Evolutionary conservation across 2,329 filamentous ascomycete genomes (phyloP), one percentile per base, ranked within the genome.

Genomic region (Xylariaceae sp.): DNA sequence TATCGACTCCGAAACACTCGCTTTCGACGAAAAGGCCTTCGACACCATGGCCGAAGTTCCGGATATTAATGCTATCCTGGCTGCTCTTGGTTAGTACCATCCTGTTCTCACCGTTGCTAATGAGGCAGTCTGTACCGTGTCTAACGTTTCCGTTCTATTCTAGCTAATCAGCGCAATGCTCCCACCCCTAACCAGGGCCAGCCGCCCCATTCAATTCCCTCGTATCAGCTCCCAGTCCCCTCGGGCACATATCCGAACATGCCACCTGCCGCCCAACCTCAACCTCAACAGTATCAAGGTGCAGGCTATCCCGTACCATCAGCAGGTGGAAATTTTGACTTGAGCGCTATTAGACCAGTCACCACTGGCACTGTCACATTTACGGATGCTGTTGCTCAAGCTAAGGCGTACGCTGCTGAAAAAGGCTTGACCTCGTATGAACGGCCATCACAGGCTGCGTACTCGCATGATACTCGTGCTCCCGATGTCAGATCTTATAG

Each of bases 331-430:
- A 91, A 83, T 63, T 77, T 95, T 59, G 89, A 95, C 67, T 73
- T 95, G 50, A 91, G 86, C 72, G 80, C 82, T 53, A 89, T 94
- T 67, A 87, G 88, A 65, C 89, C 90, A 3, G 80, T 87, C 53
- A 89, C 81, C 68, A 88, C 88, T 32, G 90, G 90, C 55, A 89
- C 87, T 26, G 86, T 95, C 64, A 92, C 86, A 71, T 86, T 95
- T 60, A 82, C 87, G 55, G 89, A 95, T 70, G 88, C 89, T 47
- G 86, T 95, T 64, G 88, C 90, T 40, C 89, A 91, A 69, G 90
- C 89, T 46, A 88, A 88, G 69, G 87, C 86, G 42, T 89, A 88
- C 70, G 89, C 90, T 41, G 84, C 87, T 32, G 86, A 92, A 69
- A 88, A 89, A 67, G 89, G 88, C 57, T 76, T 90, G 35, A 74